Base-by-base conservation (phyloP, 208 protist genomes). In the Acanthamoeba culbertsoni region DNA sequence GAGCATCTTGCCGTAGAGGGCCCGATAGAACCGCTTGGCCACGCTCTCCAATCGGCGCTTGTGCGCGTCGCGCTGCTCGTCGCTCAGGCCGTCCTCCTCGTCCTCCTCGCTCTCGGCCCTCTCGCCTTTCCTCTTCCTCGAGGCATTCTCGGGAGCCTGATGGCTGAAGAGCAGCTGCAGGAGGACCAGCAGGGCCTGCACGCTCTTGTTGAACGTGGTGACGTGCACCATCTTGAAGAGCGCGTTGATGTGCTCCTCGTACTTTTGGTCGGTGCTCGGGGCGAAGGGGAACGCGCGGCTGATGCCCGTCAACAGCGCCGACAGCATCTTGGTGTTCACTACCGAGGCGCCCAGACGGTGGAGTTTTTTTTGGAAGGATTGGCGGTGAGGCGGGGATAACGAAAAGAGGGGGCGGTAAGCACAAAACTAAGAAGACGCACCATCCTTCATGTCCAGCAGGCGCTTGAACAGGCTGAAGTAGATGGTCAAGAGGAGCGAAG, bases 181-280 rank as follows among this genome's bases (percentile, higher is more conserved):
- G 37, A 96, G 88, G 77, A 96, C 90, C 57, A 95, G 91, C 18
- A 96, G 94, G 2, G 94, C 92, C 93, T 96, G 95, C 23, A 96
- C 73, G 73, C 45, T 55, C 62, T 92, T 95, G 88, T 71, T 93
- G 62, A 96, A 95, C 18, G 46, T 86, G 35, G 35, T 59, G 1
- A 93, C 33, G 88, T 96, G 95, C 33, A 92, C 92, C 20, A 95
- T 65, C 23, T 48, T 42, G 88, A 95, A 96, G 45, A 96, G 91
- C 35, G 77, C 71, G 79, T 95, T 75, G 18, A 94, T 45, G 62
- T 96, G 92, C 26, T 92, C 43, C 16, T 94, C 77, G 33, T 91
- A 94, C 16, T 59, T 55, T 35, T 94, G 59, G 40, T 89, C 91
- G 14, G 65, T 65, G 42, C n/a, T 53, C 26, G 86, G 31, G 62